Conservation (phyloP, 768 basidiomycete genomes). For the Boletus sp. region DNA sequence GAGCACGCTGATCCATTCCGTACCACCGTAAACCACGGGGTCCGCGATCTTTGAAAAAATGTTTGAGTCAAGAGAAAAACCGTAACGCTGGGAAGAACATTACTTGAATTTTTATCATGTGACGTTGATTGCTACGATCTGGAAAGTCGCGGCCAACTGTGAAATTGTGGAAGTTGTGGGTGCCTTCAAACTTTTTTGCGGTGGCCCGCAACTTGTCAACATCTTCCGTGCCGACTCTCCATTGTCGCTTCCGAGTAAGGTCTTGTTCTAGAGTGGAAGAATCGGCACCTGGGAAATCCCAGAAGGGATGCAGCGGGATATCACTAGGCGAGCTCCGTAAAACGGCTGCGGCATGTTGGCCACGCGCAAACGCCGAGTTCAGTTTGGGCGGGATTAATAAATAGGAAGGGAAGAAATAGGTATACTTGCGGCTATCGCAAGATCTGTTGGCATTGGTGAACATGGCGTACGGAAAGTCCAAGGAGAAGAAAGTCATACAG, state of each 20-base stretch:
- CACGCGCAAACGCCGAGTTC: conserved; percentile 54
- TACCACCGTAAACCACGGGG: conserved; percentile 85
- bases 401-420: conserved; percentile 95
- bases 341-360: conserved; percentile 35
- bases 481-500: conserved; percentile 40
- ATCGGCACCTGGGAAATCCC: conserved; percentile 41
- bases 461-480: background rate
- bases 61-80: background rate
- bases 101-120: conserved; percentile 86
- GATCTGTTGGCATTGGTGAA: conserved; percentile 42
- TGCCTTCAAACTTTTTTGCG: conserved; percentile 71
- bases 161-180: conserved; percentile 98
- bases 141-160: conserved; percentile 84
- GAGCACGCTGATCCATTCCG: conserved; percentile 91
- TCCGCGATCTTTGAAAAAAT: conserved; percentile 58
- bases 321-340: conserved; percentile 10
- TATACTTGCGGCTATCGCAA: conserved; percentile 96
- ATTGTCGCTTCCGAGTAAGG: conserved; percentile 61
- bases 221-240: conserved; percentile 57
- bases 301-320: conserved; percentile 53
- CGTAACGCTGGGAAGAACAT: background rate
- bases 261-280: conserved; percentile 53
- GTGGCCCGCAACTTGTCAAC: conserved; percentile 54
- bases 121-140: conserved; percentile 79
- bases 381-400: conserved; percentile 88